phyloP scores from a whole-genome alignment of 129 eudicot species.

The Arctium minus region DNA sequence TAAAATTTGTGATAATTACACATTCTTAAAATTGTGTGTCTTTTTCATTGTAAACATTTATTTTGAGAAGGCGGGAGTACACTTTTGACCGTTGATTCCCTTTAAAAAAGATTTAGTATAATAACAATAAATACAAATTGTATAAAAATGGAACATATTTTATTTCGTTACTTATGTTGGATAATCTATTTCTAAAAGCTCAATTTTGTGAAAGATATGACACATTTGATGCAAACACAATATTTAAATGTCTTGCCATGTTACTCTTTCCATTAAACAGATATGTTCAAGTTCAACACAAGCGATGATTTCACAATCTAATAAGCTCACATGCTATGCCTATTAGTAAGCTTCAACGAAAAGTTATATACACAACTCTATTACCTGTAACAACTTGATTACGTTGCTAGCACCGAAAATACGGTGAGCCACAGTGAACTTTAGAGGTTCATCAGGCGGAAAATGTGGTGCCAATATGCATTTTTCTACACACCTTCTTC shows the following conservation, averaged over 20 bases:
- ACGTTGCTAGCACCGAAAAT: conserved; percentile 81
- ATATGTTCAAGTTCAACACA: not conserved
- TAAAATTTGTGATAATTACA: too few relatives aligned
- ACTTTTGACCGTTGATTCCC: not conserved
- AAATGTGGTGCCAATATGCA: conserved; percentile 76
- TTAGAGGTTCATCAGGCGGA: conserved; percentile 67
- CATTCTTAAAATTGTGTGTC: too few relatives aligned
- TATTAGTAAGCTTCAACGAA: not conserved
- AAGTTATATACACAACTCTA: not conserved
- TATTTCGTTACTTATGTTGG: too few relatives aligned
- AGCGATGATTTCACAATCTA: not conserved
- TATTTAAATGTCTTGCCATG: not conserved
- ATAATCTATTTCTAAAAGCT: too few relatives aligned
- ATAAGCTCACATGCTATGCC: not conserved
- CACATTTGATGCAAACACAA: not conserved
- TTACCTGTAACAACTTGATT: conserved; percentile 74
- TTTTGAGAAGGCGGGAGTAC: not conserved
- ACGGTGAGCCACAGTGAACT: conserved; percentile 67
- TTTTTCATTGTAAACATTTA: too few relatives aligned
- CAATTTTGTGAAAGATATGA: too few relatives aligned
- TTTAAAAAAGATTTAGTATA: too few relatives aligned
- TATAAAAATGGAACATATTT: not conserved
- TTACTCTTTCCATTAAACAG: not conserved
- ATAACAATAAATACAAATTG: not conserved
- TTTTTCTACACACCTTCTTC: conserved; percentile 59